Base-by-base conservation (phyloP, 768 basidiomycete genomes). In the Kwoniella bestiolae region DNA sequence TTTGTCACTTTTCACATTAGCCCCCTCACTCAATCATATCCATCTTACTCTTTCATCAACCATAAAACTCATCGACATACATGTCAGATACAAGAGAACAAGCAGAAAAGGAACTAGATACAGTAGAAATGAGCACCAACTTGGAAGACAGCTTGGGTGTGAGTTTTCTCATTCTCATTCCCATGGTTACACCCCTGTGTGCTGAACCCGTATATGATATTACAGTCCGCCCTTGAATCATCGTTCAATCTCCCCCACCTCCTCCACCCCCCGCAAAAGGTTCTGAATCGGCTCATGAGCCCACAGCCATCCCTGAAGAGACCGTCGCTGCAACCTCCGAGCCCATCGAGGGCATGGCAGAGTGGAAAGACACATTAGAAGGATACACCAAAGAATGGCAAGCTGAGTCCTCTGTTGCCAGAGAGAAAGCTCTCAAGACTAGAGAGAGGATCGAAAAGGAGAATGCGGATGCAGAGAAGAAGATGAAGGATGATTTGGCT, bases 91-190 rank as follows among this genome's bases (percentile, higher is more conserved):
- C 63, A 45, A 51, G 76, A 41, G 38, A 69, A 38, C 68, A 71
- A 56, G 74, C 74, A 21, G 63, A 73, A 57, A 64, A 73, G 32
- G 71, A 77, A 56, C 23, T 75, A 44, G 69, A 65, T 12, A 55
- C 46, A n/a, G 68, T 66, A 25, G 68, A 60, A 41, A 69, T 73
- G 55, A 58, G 70, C 18, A 25, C 44, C 3, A 60, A 66, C 5
- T 66, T 75, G 45, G 77, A 78, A 56, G 84, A 84, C 0, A 86
- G 89, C 5, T 84, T 87, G 8, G 86, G 76, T 26, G 77, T 74
- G 56, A 64, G 71, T 74, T 7, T 29, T 31, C 38, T 58, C 23
- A 50, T 25, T 38, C 34, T 28, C 3, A 25, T 29, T 38, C 50
- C n/a, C n/a, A n/a, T n/a, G n/a, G n/a, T n/a, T n/a, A n/a, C n/a